A percentile compares a stretch with the other conserved stretches of the same genome.
These are phyloP conservation scores for Termitomyces heimii DNA, from an alignment of 768 basidiomycete species.

Conservation along the genomic window DNA sequence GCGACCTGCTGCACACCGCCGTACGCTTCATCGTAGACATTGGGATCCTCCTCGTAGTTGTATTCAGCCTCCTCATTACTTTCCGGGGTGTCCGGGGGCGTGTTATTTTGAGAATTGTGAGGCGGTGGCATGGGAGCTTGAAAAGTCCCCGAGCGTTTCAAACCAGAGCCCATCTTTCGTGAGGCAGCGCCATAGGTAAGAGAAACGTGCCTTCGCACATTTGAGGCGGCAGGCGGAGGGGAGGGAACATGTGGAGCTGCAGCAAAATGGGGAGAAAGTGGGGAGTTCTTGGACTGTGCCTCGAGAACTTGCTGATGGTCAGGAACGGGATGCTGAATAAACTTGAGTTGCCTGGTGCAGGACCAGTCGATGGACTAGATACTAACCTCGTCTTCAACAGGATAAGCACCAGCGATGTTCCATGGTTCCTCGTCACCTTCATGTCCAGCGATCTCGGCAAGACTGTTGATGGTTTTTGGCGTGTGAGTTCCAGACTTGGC, in stretches of 20 bases:
- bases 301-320: conserved; percentile 49
- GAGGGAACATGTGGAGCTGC: conserved; percentile 49
- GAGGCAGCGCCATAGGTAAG: conserved; percentile 65
- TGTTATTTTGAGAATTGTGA: conserved; percentile 28
- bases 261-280: conserved; percentile 59
- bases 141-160: conserved; percentile 75
- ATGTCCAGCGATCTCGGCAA: conserved; percentile 79
- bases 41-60: conserved; percentile 42
- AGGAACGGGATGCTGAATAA: conserved; percentile 18
- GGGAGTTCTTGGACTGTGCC: conserved; percentile 41
- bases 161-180: conserved; percentile 44
- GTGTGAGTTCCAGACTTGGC: conserved; percentile 57
- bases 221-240: conserved; percentile 63
- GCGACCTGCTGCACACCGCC: conserved; percentile 33
- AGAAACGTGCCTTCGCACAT: conserved; percentile 76
- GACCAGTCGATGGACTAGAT: background rate
- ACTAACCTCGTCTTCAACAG: conserved; percentile 62
- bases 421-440: conserved; percentile 88
- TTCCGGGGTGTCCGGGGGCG: conserved; percentile 35
- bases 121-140: conserved; percentile 42
- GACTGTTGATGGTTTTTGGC: conserved; percentile 73
- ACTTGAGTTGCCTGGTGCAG: conserved; percentile 1
- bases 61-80: conserved; percentile 49
- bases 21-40: conserved; percentile 56
- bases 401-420: conserved; percentile 58